Conservation (phyloP, 2,329 filamentous ascomycete species). For the Microsporum audouinii region DNA sequence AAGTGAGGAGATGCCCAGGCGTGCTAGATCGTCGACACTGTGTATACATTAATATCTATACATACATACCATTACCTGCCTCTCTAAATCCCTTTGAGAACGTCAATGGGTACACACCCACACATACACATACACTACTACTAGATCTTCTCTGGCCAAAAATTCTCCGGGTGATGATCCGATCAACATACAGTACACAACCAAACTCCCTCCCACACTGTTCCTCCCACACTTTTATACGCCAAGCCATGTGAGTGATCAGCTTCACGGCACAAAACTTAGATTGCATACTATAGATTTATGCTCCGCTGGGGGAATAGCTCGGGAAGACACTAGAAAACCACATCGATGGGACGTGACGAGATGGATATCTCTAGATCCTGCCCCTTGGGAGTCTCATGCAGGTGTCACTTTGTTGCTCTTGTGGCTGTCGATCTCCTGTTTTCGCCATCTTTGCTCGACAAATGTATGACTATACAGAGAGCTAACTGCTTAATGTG, state of each 20-base stretch:
- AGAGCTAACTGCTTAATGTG: not conserved
- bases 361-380: not conserved
- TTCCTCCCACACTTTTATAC: not conserved
- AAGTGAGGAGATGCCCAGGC: not conserved
- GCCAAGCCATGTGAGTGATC: constrained; percentile 5
- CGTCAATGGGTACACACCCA: not conserved
- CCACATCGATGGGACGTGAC: constrained; percentile 3
- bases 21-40: not conserved
- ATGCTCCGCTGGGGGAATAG: not conserved
- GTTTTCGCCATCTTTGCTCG: not conserved
- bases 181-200: not conserved
- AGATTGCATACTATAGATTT: constrained; percentile 1
- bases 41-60: not conserved
- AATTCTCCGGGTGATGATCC: constrained; percentile 3
- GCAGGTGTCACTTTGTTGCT: constrained; percentile 1
- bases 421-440: constrained; percentile 1
- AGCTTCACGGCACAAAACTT: constrained; percentile 1
- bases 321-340: constrained; percentile 1
- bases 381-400: not conserved
- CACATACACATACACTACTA: not conserved
- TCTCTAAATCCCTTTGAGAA: not conserved
- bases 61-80: not conserved
- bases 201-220: not conserved
- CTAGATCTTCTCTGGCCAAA: not conserved
- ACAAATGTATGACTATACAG: not conserved